Base-by-base conservation (phyloP, 2,329 filamentous ascomycete species). In the Rhinocladiella mackenziei region DNA sequence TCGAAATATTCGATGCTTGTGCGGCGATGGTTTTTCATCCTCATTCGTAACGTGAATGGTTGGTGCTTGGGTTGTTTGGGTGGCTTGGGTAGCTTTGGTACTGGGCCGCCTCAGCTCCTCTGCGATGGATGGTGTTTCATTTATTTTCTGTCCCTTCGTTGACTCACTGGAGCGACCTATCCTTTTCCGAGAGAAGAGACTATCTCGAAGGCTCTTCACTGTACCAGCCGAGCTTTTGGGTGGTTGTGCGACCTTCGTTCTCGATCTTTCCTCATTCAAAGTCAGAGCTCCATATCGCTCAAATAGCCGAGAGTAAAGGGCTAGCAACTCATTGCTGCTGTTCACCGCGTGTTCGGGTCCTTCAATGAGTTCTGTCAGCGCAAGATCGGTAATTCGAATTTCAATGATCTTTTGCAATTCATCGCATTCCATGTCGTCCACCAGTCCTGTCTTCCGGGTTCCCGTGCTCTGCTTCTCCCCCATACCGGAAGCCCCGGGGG, bases 331-430 rank as follows among this genome's bases (percentile, higher is more conserved):
- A 53, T 87, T 81, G 60, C 86, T 89, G 48, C 85, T 83, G 60
- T 95, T 95, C 38, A 97, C 86, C 13, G 92, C 91, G 44, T 83
- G 79, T 45, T 87, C 83, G 0, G 89, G 81, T 1, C 89, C 89
- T 61, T 96, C 89, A 3, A 87, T 70, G 11, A 92, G 70, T 65
- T 97, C 91, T 3, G 92, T 66, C 14, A 98, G 75, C 3, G 85
- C 77, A 48, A 98, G 72, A 59, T 97, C 89, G 8, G 91, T 96
- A 79, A 97, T 94, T 64, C 94, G 94, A 50, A 96, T 81, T 64
- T 97, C 86, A n/a, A 98, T 68, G 30, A 98, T 83, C 36, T 80
- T 78, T 63, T 89, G 86, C 60, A 89, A 94, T 61, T 97, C 89
- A 18, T 81, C 79, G 45, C 82, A 79, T 51, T 88, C 84, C 80